Conservation (phyloP, 2,329 filamentous ascomycete species). For the Whalleya microplaca region DNA sequence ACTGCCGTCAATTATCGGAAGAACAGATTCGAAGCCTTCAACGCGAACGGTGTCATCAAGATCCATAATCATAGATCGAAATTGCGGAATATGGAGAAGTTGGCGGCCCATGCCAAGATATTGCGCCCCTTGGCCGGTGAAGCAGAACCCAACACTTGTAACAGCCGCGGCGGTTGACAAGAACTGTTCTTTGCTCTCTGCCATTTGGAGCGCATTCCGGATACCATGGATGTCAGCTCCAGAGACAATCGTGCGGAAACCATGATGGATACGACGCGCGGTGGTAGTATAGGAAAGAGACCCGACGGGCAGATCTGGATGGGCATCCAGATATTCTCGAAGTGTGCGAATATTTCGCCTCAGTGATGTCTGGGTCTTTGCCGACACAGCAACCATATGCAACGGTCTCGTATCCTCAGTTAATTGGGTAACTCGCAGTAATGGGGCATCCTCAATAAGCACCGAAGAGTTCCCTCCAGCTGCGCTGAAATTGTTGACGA, state of each 20-base stretch:
- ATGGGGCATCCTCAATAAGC: slow-evolving; percentile 21
- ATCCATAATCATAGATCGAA: slow-evolving; percentile 50
- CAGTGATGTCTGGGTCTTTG: slow-evolving; percentile 14
- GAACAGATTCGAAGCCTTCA: slow-evolving; percentile 56
- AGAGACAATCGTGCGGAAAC: slow-evolving; percentile 50
- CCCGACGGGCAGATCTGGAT: slow-evolving; percentile 9
- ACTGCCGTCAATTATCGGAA: slow-evolving; percentile 43
- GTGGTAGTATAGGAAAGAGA: slow-evolving; percentile 29
- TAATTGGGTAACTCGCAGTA: not conserved
- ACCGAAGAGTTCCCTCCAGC: slow-evolving; percentile 27
- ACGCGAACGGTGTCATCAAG: slow-evolving; percentile 52
- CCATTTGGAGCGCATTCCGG: slow-evolving; percentile 37
- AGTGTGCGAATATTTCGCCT: slow-evolving; percentile 12
- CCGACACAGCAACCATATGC: slow-evolving; percentile 20
- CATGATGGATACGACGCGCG: slow-evolving; percentile 24
- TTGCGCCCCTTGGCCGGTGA: slow-evolving; percentile 32
- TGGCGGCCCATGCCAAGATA: slow-evolving; percentile 25
- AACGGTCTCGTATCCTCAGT: slow-evolving; percentile 8
- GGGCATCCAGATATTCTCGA: slow-evolving; percentile 8
- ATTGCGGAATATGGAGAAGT: slow-evolving; percentile 28
- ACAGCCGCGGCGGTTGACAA: not conserved
- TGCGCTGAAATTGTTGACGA: slow-evolving; percentile 29
- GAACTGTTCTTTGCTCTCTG: not conserved
- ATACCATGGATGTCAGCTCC: slow-evolving; percentile 43
- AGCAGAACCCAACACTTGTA: slow-evolving; percentile 30